A percentile compares a stretch with the other conserved stretches of the same genome.
phyloP scores from a whole-genome alignment of 2,329 filamentous ascomycete species.

The Thyridium curvatum region DNA sequence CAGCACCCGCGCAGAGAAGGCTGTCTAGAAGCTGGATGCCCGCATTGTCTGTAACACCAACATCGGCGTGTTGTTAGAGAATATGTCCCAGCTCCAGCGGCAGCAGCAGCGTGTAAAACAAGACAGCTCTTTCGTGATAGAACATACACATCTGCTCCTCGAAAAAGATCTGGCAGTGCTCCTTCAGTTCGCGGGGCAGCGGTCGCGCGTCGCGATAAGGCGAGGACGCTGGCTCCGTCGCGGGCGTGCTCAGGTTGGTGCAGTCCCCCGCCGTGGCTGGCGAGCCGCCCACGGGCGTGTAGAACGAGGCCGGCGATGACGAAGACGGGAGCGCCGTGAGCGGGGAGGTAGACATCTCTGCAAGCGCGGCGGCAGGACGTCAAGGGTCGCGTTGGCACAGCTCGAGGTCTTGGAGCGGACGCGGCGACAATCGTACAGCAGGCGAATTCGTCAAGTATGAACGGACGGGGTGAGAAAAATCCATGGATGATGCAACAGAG shows the following conservation, averaged over 20 bases:
- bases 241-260: not conserved
- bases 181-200: conserved; percentile 57
- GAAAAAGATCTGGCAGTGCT: conserved; percentile 65
- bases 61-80: no score
- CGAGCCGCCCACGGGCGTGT: not conserved
- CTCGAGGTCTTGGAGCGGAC: no score
- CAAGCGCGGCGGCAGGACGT: no score
- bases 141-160: conserved; percentile 58
- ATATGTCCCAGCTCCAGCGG: no score
- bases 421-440: no score
- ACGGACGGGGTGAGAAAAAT: no score
- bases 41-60: conserved; percentile 45
- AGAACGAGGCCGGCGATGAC: not conserved
- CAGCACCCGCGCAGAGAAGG: conserved; percentile 49
- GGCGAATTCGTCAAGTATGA: no score
- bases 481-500: no score
- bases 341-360: not conserved
- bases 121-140: conserved; percentile 8
- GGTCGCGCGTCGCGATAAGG: conserved; percentile 47
- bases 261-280: not conserved
- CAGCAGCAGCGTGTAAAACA: not conserved
- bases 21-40: conserved; percentile 60
- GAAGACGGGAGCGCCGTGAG: not conserved
- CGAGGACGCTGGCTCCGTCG: conserved; percentile 1
- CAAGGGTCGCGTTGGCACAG: no score